These are phyloP conservation scores for Coemansia sp. DNA, from an alignment of 192 early-diverging fungal species.

Conservation along the genomic window DNA sequence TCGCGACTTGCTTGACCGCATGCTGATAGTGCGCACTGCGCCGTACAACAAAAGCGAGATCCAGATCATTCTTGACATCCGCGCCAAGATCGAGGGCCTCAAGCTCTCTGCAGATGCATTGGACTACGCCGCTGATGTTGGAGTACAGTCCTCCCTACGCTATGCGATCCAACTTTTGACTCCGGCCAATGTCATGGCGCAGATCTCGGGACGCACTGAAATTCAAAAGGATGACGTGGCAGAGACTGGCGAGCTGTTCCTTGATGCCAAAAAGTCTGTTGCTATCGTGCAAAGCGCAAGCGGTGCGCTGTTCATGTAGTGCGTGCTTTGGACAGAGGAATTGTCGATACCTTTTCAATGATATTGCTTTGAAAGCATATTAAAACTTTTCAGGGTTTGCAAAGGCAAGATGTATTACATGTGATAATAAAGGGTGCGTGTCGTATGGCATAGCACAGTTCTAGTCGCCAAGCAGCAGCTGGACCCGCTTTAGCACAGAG, in stretches of 20 bases:
- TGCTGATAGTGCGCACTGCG: constrained; percentile 93
- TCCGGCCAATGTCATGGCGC: constrained; percentile 84
- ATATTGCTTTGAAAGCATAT: neutral
- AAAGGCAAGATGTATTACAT: neutral
- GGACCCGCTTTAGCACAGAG: constrained; percentile 82
- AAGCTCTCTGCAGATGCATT: constrained; percentile 77
- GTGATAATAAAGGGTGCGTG: neutral
- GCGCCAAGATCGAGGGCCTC: constrained; percentile 89
- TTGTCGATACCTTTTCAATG: neutral
- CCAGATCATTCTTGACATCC: constrained; percentile 86
- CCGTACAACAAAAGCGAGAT: constrained; percentile 94
- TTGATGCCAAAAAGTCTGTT: constrained; percentile 55
- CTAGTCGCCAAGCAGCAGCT: constrained; percentile 81
- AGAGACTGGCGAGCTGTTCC: constrained; percentile 83
- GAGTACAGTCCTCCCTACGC: constrained; percentile 87
- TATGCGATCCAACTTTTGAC: constrained; percentile 96
- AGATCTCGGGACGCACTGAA: constrained; percentile 81
- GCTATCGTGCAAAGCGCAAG: constrained; percentile 43
- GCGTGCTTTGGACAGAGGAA: neutral
- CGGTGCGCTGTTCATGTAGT: constrained; percentile 39
- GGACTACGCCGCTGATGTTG: constrained; percentile 79
- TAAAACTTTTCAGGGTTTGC: neutral
- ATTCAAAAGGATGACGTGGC: constrained; percentile 87
- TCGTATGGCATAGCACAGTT: neutral
- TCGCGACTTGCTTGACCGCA: constrained; percentile 92